phyloP scores from a whole-genome alignment of 768 basidiomycete species.

The Suillus spraguei region DNA sequence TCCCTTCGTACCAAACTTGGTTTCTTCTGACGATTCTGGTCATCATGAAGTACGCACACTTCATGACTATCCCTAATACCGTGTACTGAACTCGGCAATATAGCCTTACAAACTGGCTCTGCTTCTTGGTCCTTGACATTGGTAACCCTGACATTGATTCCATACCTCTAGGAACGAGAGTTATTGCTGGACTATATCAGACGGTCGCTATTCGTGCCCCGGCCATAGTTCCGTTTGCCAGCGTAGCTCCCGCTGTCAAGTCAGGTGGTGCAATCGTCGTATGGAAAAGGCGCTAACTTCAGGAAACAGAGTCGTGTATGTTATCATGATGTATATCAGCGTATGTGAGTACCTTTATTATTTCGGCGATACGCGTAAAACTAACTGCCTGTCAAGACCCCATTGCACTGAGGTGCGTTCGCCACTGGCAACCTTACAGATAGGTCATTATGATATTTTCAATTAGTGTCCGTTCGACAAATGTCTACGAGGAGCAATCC shows the following conservation, averaged over 20 bases:
- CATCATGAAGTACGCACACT: slow-evolving; percentile 61
- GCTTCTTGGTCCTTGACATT: slow-evolving; percentile 87
- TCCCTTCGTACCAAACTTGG: slow-evolving; percentile 94
- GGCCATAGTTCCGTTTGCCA: slow-evolving; percentile 69
- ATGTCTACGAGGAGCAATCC: slow-evolving; percentile 92
- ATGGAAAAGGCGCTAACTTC: slow-evolving; percentile 7
- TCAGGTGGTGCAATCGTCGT: slow-evolving; percentile 38
- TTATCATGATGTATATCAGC: slow-evolving; percentile 93
- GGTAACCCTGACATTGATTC: slow-evolving; percentile 67
- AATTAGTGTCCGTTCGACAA: slow-evolving; percentile 82
- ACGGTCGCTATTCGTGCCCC: slow-evolving; percentile 82
- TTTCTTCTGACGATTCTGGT: slow-evolving; percentile 75
- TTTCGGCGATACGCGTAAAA: neutral
- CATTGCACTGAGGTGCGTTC: slow-evolving; percentile 72
- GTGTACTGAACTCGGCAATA: neutral
- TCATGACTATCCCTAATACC: neutral
- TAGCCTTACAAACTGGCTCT: slow-evolving; percentile 86
- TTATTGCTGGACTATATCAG: slow-evolving; percentile 79
- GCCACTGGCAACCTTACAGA: neutral
- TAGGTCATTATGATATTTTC: slow-evolving; percentile 9
- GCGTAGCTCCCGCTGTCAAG: slow-evolving; percentile 91
- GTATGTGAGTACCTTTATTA: slow-evolving; percentile 56
- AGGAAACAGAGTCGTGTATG: slow-evolving; percentile 69
- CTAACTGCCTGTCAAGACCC: slow-evolving; percentile 50
- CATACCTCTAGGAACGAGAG: slow-evolving; percentile 71